Evolutionary conservation across 148 eudicot species (phyloP).

Genomic region (Pouteria glomerata): DNA sequence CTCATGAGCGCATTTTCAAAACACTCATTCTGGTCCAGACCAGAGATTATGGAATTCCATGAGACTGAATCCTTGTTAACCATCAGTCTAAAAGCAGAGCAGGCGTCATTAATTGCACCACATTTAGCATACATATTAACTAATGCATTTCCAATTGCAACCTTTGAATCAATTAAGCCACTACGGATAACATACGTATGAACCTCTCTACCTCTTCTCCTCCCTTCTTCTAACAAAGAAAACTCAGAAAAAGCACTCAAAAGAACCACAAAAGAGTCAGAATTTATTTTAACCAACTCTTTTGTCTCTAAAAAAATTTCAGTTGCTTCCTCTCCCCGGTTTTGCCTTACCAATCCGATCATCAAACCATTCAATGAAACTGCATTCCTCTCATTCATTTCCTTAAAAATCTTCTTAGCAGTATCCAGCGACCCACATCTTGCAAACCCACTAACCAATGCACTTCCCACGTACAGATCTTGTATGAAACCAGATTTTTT

Average conservation of each 20-base stretch:
- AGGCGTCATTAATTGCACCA: conserved; percentile 42
- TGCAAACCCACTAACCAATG: conserved; percentile 71
- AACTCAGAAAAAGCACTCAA: conserved; percentile 69
- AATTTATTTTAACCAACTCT: conserved; percentile 39
- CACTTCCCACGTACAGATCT: conserved; percentile 80
- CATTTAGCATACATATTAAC: conserved; percentile 83
- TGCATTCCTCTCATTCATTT: conserved; percentile 55
- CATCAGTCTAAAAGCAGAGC: conserved; percentile 53
- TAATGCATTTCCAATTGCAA: conserved; percentile 53
- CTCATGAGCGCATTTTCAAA: conserved; percentile 48
- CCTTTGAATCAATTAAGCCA: conserved; percentile 42
- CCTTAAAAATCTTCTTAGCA: conserved; percentile 52
- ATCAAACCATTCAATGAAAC: conserved; percentile 74
- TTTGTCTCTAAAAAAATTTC: conserved; percentile 46
- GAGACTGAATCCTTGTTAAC: conserved; percentile 20
- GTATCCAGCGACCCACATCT: conserved; percentile 44
- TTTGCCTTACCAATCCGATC: conserved; percentile 70
- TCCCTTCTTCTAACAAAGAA: conserved; percentile 39
- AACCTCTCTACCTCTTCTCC: conserved; percentile 52
- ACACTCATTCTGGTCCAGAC: conserved; percentile 62
- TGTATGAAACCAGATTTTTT: conserved; percentile 47
- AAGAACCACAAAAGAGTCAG: conserved; percentile 62
- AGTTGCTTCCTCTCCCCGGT: conserved; percentile 58
- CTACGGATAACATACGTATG: conserved; percentile 59
- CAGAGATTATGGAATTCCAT: conserved; percentile 20